A percentile compares a stretch with the other conserved stretches of the same genome.
Conservation (phyloP, 495 filamentous ascomycete species). For the Chlorociboria aeruginascens region DNA sequence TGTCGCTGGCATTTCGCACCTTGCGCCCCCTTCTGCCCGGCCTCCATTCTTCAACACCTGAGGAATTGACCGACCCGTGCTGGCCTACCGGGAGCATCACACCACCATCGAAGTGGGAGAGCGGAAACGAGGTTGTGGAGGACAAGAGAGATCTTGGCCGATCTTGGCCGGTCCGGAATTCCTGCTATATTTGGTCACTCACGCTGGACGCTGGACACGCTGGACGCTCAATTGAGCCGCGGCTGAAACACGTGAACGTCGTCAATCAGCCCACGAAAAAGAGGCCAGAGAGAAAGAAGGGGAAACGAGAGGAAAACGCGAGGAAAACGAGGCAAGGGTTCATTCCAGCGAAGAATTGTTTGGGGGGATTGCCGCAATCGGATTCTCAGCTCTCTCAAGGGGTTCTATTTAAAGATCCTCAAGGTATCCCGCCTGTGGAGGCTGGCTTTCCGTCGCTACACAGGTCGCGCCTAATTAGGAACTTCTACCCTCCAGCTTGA, state of each 20-base stretch:
- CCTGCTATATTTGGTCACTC: slow-evolving; percentile 2
- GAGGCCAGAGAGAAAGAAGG: too few relatives aligned
- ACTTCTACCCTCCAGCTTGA: too few relatives aligned
- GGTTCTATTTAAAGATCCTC: not conserved
- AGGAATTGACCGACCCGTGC: not conserved
- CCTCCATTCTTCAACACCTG: not conserved
- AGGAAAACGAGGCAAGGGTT: not conserved
- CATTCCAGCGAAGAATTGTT: not conserved
- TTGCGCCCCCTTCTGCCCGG: not conserved
- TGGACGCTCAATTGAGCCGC: slow-evolving; percentile 1
- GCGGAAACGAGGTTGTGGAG: too few relatives aligned
- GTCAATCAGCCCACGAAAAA: not conserved
- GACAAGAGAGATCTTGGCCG: not conserved
- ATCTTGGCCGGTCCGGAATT: not conserved
- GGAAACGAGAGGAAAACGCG: too few relatives aligned
- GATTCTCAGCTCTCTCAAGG: not conserved
- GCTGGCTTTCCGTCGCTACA: not conserved
- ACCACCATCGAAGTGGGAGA: not conserved
- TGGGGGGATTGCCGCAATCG: not conserved
- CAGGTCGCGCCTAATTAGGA: not conserved
- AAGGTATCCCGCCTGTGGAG: not conserved
- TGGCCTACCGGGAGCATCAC: not conserved
- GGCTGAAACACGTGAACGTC: slow-evolving; percentile 12
- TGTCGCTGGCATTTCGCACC: not conserved
- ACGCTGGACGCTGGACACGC: too few relatives aligned